Base-by-base conservation (phyloP, 1,284 basidiomycete species). In the Cystobasidium slooffiae region DNA sequence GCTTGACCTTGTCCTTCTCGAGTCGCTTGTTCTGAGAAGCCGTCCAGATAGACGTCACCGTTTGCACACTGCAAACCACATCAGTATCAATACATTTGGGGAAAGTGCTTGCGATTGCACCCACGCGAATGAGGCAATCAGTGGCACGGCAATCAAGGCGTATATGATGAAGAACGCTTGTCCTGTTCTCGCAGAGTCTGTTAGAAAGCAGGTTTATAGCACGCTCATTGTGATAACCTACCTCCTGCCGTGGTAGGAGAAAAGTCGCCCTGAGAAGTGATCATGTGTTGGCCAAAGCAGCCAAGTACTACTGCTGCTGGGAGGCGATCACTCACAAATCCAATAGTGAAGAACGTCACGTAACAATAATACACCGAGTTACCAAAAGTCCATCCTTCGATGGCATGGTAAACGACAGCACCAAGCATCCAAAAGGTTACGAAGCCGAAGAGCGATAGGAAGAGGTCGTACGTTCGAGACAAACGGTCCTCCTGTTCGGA, bases 81-180 rank as follows among this genome's bases (percentile, higher is more conserved):
- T 31, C 31, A 31, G 31, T 31, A 31, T 31, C 2, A 31, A 31
- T 31, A 31, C 31, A 31, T 31, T 31, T 31, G 31, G 31, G 1
- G 5, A 31, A 5, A 31, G 31, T 31, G 46, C 20, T 5, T 31
- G 14, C 4, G 14, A 1, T 3, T 22, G 6, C 16, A 53, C 64
- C 39, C 24, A 66, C 64, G 83, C 84, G 68, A 85, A 84, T 7
- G 82, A 83, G 24, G 84, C 84, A 39, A 85, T 82, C 66, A 85
- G 80, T 0, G 84, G 84, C 20, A 84, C 83, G 31, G 84, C 83
- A 77, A 83, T 79, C 14, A 84, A 75, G 1, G 81, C 82, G 75
- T 83, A 85, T n/a, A 83, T 73, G 58, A 84, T 80, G 77, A 83
- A 84, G 62, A 83, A 79, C 18, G 83, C 81, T 52, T 78, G 77